A percentile compares a stretch with the other conserved stretches of the same genome.
Conservation (phyloP, 805 yeast species). For the Saturnispora diversa region DNA sequence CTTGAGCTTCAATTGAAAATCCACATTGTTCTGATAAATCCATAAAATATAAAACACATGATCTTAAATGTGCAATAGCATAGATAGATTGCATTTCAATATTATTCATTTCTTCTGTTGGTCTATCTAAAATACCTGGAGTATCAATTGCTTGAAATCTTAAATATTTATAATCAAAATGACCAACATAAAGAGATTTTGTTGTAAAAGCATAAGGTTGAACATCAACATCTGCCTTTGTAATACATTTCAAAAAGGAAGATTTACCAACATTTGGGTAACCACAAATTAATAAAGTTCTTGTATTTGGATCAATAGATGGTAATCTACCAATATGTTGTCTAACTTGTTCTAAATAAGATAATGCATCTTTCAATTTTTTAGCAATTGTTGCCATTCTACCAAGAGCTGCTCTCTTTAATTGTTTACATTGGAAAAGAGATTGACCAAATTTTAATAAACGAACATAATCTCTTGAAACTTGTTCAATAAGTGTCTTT, state of each 20-base stretch:
- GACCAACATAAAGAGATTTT: slow-evolving; percentile 94
- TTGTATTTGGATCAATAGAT: slow-evolving; percentile 95
- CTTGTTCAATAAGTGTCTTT: slow-evolving; percentile 89
- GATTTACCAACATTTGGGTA: slow-evolving; percentile 99
- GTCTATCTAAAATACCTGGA: slow-evolving; percentile 97
- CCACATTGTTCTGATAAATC: slow-evolving; percentile 99
- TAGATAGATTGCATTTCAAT: slow-evolving; percentile 99
- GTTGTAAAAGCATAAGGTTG: slow-evolving; percentile 99
- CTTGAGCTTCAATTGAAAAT: slow-evolving; percentile 94
- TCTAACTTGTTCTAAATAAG: slow-evolving; percentile 94
- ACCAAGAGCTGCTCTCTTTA: slow-evolving; percentile 97
- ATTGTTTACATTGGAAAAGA: slow-evolving; percentile 95
- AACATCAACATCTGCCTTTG: slow-evolving; percentile 97
- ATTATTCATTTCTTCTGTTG: slow-evolving; percentile 99
- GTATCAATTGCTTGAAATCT: slow-evolving; percentile 99
- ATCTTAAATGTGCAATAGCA: slow-evolving; percentile 96
- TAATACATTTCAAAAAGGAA: slow-evolving; percentile 83
- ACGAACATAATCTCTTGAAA: slow-evolving; percentile 89
- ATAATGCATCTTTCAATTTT: slow-evolving; percentile 88
- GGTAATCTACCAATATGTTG: slow-evolving; percentile 99
- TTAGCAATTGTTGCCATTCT: slow-evolving; percentile 98
- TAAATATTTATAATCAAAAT: slow-evolving; percentile 94
- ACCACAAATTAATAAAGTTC: slow-evolving; percentile 95
- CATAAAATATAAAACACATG: slow-evolving; percentile 95
- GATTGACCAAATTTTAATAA: slow-evolving; percentile 96